Evolutionary conservation across 1,139 yeast species (phyloP).

Genomic region (Geotrichum fermentans): DNA sequence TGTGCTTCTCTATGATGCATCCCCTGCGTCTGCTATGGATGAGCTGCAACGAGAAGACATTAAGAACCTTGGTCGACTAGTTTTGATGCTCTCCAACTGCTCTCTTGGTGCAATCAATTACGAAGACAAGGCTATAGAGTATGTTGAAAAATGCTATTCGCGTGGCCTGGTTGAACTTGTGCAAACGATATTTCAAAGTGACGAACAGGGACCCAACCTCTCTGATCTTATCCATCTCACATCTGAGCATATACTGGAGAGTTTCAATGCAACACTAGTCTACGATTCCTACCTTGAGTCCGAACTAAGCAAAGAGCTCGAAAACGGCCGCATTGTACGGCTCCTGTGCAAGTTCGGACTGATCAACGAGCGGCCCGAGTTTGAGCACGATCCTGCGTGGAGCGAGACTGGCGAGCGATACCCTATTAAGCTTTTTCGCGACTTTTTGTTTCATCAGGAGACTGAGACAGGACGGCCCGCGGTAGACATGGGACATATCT

Average conservation of each 20-base stretch:
- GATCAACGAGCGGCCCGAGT: conserved; percentile 71
- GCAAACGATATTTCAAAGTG: conserved; percentile 17
- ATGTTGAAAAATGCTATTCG: conserved; percentile 23
- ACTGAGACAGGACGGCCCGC: conserved; percentile 75
- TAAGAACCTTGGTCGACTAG: conserved; percentile 50
- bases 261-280: conserved; percentile 52
- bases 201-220: not conserved
- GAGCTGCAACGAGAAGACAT: conserved; percentile 52
- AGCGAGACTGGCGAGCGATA: conserved; percentile 72
- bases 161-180: conserved; percentile 25
- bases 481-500: conserved; percentile 76
- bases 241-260: conserved; percentile 24
- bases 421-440: conserved; percentile 72
- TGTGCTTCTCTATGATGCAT: conserved; percentile 47
- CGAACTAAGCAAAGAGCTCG: conserved; percentile 67
- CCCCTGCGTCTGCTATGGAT: conserved; percentile 32
- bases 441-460: conserved; percentile 78
- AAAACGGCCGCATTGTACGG: conserved; percentile 82
- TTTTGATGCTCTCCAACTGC: conserved; percentile 51
- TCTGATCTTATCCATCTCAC: conserved; percentile 23
- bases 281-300: conserved; percentile 63
- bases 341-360: conserved; percentile 75
- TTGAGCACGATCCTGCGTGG: conserved; percentile 55
- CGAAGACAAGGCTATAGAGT: conserved; percentile 25
- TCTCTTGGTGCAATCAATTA: conserved; percentile 28